Evolutionary conservation across 2,329 filamentous ascomycete genomes (phyloP).

Genomic region (Penicillium sp.): DNA sequence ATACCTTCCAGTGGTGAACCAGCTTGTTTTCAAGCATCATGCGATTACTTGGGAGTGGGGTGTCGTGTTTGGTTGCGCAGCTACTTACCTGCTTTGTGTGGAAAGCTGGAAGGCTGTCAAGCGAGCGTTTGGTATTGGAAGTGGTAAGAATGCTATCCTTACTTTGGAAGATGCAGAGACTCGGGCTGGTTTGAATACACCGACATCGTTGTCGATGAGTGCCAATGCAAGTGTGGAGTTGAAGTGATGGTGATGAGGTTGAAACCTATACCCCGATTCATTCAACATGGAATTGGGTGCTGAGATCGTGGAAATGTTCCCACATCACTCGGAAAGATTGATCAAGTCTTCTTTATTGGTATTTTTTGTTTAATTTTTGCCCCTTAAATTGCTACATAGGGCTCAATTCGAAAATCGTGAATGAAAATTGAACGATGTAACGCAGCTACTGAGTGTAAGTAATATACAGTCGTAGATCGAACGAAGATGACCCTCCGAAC

Average conservation of each 20-base stretch:
- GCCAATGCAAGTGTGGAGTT: slow-evolving; percentile 38
- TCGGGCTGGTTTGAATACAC: slow-evolving; percentile 36
- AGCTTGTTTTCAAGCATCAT: slow-evolving; percentile 68
- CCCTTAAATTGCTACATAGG: not conserved
- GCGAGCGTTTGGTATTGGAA: slow-evolving; percentile 50
- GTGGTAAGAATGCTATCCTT: slow-evolving; percentile 39
- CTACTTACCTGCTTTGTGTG: slow-evolving; percentile 66
- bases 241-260: slow-evolving; percentile 26
- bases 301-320: not conserved
- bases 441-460: no score
- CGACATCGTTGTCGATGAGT: slow-evolving; percentile 33
- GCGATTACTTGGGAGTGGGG: slow-evolving; percentile 73
- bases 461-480: no score
- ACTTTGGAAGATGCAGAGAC: slow-evolving; percentile 43
- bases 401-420: not conserved
- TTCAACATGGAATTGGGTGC: slow-evolving; percentile 25
- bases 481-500: no score
- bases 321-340: not conserved
- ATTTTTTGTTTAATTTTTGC: not conserved
- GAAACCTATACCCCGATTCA: not conserved
- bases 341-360: not conserved
- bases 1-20: slow-evolving; percentile 72
- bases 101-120: slow-evolving; percentile 72
- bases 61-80: slow-evolving; percentile 64
- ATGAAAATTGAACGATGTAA: no score